phyloP scores from a whole-genome alignment of 1,284 basidiomycete genomes.

The Fomitiporia mediterranea region DNA sequence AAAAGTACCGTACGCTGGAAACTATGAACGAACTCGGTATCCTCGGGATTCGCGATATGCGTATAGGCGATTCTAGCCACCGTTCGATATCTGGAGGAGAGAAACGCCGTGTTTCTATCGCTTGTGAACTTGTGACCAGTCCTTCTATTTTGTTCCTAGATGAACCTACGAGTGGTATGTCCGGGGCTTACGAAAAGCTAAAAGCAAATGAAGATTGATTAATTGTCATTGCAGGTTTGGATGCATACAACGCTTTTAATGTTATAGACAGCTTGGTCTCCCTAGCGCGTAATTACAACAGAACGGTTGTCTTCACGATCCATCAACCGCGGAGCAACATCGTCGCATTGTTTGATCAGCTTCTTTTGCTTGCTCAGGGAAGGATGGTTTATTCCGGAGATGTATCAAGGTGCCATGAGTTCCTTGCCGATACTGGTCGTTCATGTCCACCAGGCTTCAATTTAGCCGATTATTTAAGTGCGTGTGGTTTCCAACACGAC shows the following conservation, averaged over 20 bases:
- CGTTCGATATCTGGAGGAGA: constrained; percentile 94
- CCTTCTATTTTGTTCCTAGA: constrained; percentile 95
- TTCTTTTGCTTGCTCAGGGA: constrained; percentile 82
- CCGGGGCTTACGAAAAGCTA: not conserved
- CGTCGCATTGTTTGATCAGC: constrained; percentile 90
- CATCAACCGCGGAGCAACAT: constrained; percentile 99
- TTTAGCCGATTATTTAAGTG: constrained; percentile 92
- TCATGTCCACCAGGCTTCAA: constrained; percentile 95
- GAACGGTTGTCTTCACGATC: constrained; percentile 97
- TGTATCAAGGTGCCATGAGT: constrained; percentile 68
- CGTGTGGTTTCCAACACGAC: constrained; percentile 29
- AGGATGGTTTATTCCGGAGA: constrained; percentile 82
- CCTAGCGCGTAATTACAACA: constrained; percentile 83
- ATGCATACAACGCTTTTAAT: constrained; percentile 93
- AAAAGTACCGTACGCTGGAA: constrained; percentile 91
- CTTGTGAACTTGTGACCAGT: constrained; percentile 96
- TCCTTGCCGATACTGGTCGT: constrained; percentile 76
- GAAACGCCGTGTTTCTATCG: constrained; percentile 93
- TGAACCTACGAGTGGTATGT: constrained; percentile 89
- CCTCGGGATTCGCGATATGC: constrained; percentile 81
- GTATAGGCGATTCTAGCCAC: constrained; percentile 81
- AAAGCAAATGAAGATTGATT: not conserved
- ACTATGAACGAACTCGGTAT: constrained; percentile 97
- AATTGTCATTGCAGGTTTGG: constrained; percentile 57
- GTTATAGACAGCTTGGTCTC: constrained; percentile 87